phyloP scores from a whole-genome alignment of 2,329 filamentous ascomycete species.

The Amauroascus verrucosus region DNA sequence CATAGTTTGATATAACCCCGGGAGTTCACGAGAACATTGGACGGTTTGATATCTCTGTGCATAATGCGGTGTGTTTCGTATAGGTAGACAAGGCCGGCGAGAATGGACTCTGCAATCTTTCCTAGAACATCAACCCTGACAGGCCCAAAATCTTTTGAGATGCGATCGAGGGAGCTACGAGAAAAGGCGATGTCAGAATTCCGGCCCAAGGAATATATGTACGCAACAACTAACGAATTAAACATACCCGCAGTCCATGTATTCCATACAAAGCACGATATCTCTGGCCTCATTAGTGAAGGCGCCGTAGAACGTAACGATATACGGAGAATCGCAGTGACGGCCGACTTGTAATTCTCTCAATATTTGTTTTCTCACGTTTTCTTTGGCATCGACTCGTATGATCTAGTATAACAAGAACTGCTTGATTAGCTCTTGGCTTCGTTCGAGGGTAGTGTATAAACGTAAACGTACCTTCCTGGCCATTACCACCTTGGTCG shows the following conservation, averaged over 20 bases:
- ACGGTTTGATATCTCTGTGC: constrained; percentile 98
- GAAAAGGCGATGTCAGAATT: not conserved
- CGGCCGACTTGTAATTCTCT: constrained; percentile 97
- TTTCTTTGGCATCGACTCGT: constrained; percentile 94
- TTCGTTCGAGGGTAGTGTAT: not conserved
- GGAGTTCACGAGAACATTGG: constrained; percentile 93
- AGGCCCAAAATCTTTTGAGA: constrained; percentile 89
- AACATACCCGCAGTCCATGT: constrained; percentile 94
- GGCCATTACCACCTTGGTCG: constrained; percentile 93
- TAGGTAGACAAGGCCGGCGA: constrained; percentile 87
- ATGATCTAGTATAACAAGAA: constrained; percentile 56
- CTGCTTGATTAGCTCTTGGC: not conserved
- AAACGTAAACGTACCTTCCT: constrained; percentile 59
- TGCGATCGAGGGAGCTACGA: constrained; percentile 73
- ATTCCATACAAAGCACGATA: constrained; percentile 99
- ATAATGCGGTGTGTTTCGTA: constrained; percentile 96
- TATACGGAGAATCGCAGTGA: constrained; percentile 91
- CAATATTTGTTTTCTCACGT: constrained; percentile 92
- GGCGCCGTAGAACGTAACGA: constrained; percentile 95
- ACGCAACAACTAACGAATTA: constrained; percentile 8
- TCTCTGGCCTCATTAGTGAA: constrained; percentile 95
- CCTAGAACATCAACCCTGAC: constrained; percentile 92
- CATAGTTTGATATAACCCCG: constrained; percentile 91
- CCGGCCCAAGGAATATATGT: constrained; percentile 6
- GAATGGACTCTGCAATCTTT: constrained; percentile 92